phyloP scores from a whole-genome alignment of 2,329 filamentous ascomycete genomes.

The Fusarium haematococcum region DNA sequence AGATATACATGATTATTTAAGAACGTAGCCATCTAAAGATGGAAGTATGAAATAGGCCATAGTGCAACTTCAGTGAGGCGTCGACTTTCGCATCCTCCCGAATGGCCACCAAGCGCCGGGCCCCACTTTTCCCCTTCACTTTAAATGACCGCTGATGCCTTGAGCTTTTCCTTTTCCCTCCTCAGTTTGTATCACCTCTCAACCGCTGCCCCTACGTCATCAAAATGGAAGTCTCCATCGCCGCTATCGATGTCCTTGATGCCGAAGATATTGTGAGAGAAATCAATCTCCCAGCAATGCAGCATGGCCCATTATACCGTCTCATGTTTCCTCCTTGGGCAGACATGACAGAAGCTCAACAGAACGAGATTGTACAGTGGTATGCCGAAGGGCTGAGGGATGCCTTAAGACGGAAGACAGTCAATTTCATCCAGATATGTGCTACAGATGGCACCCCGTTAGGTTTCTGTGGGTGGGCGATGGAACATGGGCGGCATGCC shows the following conservation, averaged over 20 bases:
- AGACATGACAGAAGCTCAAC: not conserved
- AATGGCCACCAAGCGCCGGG: no score
- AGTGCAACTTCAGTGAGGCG: no score
- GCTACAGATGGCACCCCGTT: not conserved
- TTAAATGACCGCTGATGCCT: no score
- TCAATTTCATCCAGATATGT: not conserved
- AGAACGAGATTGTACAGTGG: not conserved
- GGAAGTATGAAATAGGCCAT: no score
- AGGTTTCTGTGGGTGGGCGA: not conserved
- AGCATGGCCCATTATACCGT: not conserved
- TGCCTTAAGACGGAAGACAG: not conserved
- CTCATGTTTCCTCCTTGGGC: not conserved
- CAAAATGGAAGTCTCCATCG: not conserved
- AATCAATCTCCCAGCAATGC: not conserved
- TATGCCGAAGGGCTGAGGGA: not conserved
- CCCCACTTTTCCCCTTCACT: no score
- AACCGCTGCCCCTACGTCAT: conserved; percentile 20
- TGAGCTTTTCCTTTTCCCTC: no score
- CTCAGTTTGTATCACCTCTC: no score
- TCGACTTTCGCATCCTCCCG: no score
- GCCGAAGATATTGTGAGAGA: not conserved
- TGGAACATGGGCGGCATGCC: not conserved
- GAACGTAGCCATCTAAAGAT: no score
- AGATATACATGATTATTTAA: no score
- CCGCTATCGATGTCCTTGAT: not conserved